Percentiles rank a stretch among this genome's conserved stretches.
Evolutionary conservation across 139 green algal genomes (phyloP).

Genomic region (Haematococcus sp.): DNA sequence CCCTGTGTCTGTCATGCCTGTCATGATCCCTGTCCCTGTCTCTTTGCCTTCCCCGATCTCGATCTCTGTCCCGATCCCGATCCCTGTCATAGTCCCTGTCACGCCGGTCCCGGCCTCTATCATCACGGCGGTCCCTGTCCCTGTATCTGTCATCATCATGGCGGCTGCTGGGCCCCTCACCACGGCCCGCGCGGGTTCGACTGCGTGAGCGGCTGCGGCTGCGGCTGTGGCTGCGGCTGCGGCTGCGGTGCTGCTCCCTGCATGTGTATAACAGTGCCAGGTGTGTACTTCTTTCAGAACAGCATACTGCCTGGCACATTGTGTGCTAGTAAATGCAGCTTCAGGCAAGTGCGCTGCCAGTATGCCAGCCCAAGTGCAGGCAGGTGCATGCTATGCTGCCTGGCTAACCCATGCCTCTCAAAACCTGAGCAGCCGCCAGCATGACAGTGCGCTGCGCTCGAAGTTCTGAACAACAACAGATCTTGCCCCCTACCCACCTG

Average conservation of each 20-base stretch:
- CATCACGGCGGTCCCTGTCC: not conserved
- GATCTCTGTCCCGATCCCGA: conserved; percentile 1
- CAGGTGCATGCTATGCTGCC: no score
- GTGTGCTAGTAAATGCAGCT: no score
- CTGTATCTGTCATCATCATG: not conserved
- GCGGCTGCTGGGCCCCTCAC: not conserved
- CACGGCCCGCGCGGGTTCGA: not conserved
- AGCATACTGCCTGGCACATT: no score
- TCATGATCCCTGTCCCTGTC: not conserved
- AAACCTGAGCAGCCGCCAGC: not conserved
- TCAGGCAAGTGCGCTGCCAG: no score
- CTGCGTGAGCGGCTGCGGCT: not conserved
- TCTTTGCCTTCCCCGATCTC: not conserved
- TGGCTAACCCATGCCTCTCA: no score
- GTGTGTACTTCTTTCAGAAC: no score
- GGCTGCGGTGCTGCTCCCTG: not conserved
- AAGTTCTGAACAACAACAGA: no score
- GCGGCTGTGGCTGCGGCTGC: not conserved
- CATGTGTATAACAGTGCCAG: not conserved
- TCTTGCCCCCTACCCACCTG: not conserved
- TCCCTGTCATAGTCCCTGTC: not conserved
- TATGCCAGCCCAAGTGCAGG: no score
- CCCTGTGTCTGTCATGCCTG: conserved; percentile 9
- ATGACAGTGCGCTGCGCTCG: not conserved
- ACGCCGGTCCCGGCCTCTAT: not conserved